A percentile compares a stretch with the other conserved stretches of the same genome.
Conservation (phyloP, 1,284 basidiomycete species). For the Rhodofomes roseus region DNA sequence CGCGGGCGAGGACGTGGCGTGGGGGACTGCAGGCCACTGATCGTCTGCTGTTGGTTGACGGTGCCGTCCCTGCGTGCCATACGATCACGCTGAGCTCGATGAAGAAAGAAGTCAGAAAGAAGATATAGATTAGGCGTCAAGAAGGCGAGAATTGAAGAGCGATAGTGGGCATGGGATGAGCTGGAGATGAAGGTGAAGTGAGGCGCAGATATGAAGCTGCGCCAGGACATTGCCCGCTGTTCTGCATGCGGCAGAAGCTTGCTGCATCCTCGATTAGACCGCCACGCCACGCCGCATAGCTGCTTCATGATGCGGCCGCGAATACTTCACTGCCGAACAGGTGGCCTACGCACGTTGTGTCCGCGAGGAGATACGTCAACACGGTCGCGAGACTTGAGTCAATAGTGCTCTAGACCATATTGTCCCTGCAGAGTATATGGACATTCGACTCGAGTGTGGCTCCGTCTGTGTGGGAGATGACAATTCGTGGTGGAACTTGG, state of each 20-base stretch:
- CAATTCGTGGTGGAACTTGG: no score
- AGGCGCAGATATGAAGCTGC: conserved; percentile 15
- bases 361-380: no score
- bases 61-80: conserved; percentile 21
- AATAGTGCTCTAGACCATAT: background rate
- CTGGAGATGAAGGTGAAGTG: conserved; percentile 8
- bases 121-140: background rate
- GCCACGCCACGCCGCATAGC: background rate
- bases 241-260: conserved; percentile 2
- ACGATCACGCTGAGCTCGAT: conserved; percentile 6
- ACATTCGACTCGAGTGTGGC: no score
- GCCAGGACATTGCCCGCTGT: background rate
- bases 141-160: conserved; percentile 14
- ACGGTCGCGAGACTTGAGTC: background rate
- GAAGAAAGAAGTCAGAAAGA: conserved; percentile 1
- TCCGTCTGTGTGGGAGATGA: no score
- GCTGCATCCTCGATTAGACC: background rate
- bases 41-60: conserved; percentile 5
- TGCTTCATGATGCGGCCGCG: conserved; percentile 2
- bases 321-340: background rate
- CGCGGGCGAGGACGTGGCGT: conserved; percentile 18
- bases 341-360: background rate
- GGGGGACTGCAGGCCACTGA: conserved; percentile 16
- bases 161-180: background rate
- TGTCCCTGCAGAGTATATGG: no score